A percentile compares a stretch with the other conserved stretches of the same genome.
Evolutionary conservation across 2,329 filamentous ascomycete species (phyloP).

Genomic region (Sporothrix pseudoabietina): DNA sequence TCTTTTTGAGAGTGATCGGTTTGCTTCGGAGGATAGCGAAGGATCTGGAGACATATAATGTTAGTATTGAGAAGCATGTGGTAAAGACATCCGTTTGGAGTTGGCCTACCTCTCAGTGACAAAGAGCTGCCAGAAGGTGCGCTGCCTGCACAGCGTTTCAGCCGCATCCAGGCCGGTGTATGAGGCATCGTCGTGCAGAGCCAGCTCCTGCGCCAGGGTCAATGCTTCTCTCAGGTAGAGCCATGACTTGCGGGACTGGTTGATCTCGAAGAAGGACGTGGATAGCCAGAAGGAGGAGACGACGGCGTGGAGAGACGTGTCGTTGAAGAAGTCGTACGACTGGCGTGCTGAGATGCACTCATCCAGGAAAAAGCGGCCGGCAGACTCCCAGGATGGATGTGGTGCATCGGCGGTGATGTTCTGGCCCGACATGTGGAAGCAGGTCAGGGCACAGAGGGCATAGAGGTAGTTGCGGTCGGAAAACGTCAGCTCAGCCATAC

Average conservation of each 20-base stretch:
- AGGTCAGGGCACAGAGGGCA: conserved; percentile 60
- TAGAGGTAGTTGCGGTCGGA: conserved; percentile 53
- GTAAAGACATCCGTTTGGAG: neutral
- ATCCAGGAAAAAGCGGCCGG: conserved; percentile 59
- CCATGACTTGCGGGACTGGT: conserved; percentile 64
- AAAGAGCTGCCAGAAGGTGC: conserved; percentile 65
- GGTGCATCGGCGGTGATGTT: conserved; percentile 45
- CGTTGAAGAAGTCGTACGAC: conserved; percentile 60
- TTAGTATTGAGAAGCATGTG: neutral
- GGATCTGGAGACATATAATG: conserved; percentile 47
- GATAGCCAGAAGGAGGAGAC: conserved; percentile 65
- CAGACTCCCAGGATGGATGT: conserved; percentile 49
- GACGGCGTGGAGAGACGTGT: conserved; percentile 56
- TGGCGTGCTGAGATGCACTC: conserved; percentile 60
- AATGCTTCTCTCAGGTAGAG: conserved; percentile 63
- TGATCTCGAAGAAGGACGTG: conserved; percentile 63
- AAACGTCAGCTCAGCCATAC: conserved; percentile 43
- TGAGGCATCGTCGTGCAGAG: conserved; percentile 59
- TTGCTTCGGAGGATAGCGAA: conserved; percentile 66
- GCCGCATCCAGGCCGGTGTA: conserved; percentile 53
- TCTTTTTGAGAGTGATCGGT: conserved; percentile 62
- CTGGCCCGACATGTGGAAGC: conserved; percentile 52
- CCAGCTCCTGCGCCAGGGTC: conserved; percentile 60
- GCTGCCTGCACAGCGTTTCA: conserved; percentile 56
- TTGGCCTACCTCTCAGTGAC: conserved; percentile 58